Evolutionary conservation across 2,329 filamentous ascomycete genomes (phyloP).

Genomic region (Pseudocercospora crystallina): DNA sequence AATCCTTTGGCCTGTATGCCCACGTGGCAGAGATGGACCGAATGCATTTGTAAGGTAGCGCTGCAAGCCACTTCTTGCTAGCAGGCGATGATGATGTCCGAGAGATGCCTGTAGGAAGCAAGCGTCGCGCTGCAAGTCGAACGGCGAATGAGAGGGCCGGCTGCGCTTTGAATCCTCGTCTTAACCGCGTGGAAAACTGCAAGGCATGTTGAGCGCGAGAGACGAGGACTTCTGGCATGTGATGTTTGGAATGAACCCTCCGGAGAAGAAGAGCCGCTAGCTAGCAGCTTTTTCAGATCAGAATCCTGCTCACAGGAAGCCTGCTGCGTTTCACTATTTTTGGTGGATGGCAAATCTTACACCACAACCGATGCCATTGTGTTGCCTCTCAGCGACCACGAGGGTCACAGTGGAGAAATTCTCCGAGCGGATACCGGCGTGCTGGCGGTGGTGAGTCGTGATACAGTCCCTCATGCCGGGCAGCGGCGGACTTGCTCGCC

Average conservation of each 20-base stretch:
- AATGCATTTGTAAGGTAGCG: neutral
- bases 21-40: slow-evolving; percentile 17
- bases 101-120: no score
- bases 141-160: neutral
- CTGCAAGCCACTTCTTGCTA: slow-evolving; percentile 5
- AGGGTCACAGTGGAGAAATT: slow-evolving; percentile 15
- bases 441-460: slow-evolving; percentile 9
- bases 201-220: neutral
- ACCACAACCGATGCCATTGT: slow-evolving; percentile 8
- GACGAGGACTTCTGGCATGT: slow-evolving; percentile 2
- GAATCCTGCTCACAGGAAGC: slow-evolving; percentile 10
- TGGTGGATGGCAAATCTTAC: slow-evolving; percentile 15
- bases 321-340: slow-evolving; percentile 23
- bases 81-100: neutral
- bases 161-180: neutral
- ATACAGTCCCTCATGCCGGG: slow-evolving; percentile 9
- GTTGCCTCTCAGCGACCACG: slow-evolving; percentile 9
- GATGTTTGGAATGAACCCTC: neutral
- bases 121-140: no score
- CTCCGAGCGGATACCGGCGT: slow-evolving; percentile 20
- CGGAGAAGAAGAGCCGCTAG: neutral
- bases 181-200: neutral
- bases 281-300: slow-evolving; percentile 6
- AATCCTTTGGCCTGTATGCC: neutral
- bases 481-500: slow-evolving; percentile 22